Percentiles rank a stretch among this genome's conserved stretches.
Evolutionary conservation across 2,329 filamentous ascomycete species (phyloP).

Genomic region (Ophioceras dolichostomum): DNA sequence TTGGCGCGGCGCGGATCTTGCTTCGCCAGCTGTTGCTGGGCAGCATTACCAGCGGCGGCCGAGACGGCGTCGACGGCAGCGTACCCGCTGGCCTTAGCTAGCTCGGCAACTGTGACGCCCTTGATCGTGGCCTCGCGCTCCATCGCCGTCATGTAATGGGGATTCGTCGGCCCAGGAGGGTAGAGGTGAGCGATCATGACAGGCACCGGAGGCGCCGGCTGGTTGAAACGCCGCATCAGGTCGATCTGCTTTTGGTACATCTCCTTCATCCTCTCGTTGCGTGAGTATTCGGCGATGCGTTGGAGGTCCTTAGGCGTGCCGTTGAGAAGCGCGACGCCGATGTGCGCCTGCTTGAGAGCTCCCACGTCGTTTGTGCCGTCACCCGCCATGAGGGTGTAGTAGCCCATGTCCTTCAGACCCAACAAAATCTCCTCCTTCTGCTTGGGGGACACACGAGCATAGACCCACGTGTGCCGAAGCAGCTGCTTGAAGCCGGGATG

Average conservation of each 20-base stretch:
- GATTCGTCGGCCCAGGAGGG: constrained; percentile 79
- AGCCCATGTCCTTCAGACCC: constrained; percentile 89
- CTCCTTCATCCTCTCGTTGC: constrained; percentile 96
- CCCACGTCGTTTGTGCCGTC: constrained; percentile 98
- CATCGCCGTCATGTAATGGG: constrained; percentile 87
- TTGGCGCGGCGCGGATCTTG: constrained; percentile 42
- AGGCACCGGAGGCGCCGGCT: constrained; percentile 86
- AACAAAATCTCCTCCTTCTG: constrained; percentile 98
- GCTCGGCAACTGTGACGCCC: constrained; percentile 49
- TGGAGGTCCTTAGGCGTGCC: constrained; percentile 84
- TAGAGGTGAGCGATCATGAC: constrained; percentile 86
- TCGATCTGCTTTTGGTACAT: constrained; percentile 92
- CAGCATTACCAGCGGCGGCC: constrained; percentile 54
- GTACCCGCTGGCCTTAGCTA: constrained; percentile 38
- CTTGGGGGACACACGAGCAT: constrained; percentile 94
- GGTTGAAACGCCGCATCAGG: constrained; percentile 92
- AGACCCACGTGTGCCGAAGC: constrained; percentile 88
- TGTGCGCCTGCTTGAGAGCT: constrained; percentile 93
- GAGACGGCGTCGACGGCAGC: constrained; percentile 32
- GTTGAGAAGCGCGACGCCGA: constrained; percentile 91
- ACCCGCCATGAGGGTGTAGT: constrained; percentile 97
- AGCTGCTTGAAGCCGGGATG: constrained; percentile 66
- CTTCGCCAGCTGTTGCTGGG: constrained; percentile 45
- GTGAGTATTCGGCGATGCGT: constrained; percentile 84
- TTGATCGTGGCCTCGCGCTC: constrained; percentile 76